Conservation (phyloP, 2,329 filamentous ascomycete genomes). For the Tolypocladium sp. region DNA sequence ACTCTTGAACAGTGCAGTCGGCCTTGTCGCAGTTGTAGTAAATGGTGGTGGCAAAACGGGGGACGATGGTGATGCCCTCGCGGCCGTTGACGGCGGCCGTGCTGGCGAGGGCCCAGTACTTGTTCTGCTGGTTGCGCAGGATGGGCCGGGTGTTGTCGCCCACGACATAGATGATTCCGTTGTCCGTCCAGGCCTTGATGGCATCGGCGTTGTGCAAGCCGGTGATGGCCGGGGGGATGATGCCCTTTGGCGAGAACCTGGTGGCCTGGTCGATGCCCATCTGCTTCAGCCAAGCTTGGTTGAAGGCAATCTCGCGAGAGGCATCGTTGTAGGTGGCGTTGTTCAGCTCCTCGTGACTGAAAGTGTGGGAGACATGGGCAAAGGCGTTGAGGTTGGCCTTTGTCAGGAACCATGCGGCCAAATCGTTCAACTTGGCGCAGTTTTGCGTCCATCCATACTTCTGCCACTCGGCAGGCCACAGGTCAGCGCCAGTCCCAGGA, state of each 20-base stretch:
- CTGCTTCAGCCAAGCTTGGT: constrained; percentile 48
- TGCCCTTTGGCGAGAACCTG: constrained; percentile 41
- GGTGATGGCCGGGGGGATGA: constrained; percentile 56
- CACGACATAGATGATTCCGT: constrained; percentile 51
- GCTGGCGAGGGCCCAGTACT: constrained; percentile 46
- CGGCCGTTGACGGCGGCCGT: constrained; percentile 42
- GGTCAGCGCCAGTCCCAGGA: constrained; percentile 36
- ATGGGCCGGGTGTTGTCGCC: constrained; percentile 52
- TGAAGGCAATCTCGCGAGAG: constrained; percentile 48
- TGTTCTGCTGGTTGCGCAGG: constrained; percentile 41
- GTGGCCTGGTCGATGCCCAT: constrained; percentile 35
- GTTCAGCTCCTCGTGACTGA: constrained; percentile 48
- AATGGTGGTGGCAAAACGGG: constrained; percentile 52
- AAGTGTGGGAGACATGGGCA: constrained; percentile 53
- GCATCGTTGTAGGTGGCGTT: constrained; percentile 52
- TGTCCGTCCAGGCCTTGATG: constrained; percentile 48
- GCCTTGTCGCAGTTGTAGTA: constrained; percentile 56
- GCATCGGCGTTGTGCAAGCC: constrained; percentile 56
- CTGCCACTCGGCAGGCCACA: constrained; percentile 40
- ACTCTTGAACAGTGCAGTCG: constrained; percentile 47
- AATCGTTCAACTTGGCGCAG: constrained; percentile 39
- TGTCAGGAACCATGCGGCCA: constrained; percentile 45
- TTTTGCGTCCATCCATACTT: constrained; percentile 40
- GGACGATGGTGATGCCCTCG: constrained; percentile 45
- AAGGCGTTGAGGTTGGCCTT: constrained; percentile 41